phyloP scores from a whole-genome alignment of 2,329 filamentous ascomycete genomes.

The Aspergillus spinulosporus region DNA sequence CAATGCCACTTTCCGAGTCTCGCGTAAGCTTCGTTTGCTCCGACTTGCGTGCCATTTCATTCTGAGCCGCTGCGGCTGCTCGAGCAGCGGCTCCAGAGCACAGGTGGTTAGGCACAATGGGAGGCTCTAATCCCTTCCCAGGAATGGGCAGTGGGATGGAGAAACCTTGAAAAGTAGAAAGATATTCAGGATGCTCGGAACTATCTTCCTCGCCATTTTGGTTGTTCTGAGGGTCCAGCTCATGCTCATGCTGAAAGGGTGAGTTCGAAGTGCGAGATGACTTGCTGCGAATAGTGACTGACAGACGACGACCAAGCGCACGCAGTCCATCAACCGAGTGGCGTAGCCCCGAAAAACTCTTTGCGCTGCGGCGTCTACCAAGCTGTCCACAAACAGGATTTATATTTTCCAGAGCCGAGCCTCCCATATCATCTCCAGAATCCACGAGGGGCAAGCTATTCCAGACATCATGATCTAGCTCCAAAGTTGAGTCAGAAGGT shows the following conservation, averaged over 20 bases:
- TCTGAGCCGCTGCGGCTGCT: conserved; percentile 52
- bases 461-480: conserved; percentile 27
- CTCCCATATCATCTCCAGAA: conserved; percentile 26
- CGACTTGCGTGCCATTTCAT: conserved; percentile 42
- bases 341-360: conserved; percentile 46
- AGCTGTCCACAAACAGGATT: conserved; percentile 33
- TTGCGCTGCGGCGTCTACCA: conserved; percentile 37
- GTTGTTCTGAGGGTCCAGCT: conserved; percentile 22
- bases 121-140: conserved; percentile 39
- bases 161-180: conserved; percentile 37
- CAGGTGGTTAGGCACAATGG: conserved; percentile 42
- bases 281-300: conserved; percentile 42
- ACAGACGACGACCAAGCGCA: conserved; percentile 43
- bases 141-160: conserved; percentile 38
- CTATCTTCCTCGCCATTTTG: conserved; percentile 27
- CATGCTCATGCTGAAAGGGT: conserved; percentile 20
- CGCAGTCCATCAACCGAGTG: conserved; percentile 45
- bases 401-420: conserved; percentile 34
- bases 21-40: conserved; percentile 34
- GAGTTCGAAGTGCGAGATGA: conserved; percentile 32
- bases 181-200: conserved; percentile 38
- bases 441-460: conserved; percentile 27
- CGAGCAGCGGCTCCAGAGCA: conserved; percentile 48
- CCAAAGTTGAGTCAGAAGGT: conserved; percentile 17
- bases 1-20: conserved; percentile 53